These are phyloP conservation scores for Lanzia echinophila DNA, from an alignment of 2,329 filamentous ascomycete genomes.

Conservation along the genomic window DNA sequence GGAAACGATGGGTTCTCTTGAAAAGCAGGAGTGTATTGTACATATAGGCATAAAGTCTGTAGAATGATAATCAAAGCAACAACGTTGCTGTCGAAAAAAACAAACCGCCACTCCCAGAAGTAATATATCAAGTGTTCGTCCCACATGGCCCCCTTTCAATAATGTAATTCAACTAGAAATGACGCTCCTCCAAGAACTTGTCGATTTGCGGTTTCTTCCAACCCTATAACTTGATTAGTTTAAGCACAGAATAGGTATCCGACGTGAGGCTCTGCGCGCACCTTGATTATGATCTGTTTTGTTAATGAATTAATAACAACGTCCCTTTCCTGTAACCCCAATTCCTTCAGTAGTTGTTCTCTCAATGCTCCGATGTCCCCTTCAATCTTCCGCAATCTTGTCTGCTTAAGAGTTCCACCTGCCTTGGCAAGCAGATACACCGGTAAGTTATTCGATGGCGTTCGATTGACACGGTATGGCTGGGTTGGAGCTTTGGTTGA, in stretches of 20 bases:
- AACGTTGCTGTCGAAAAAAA: slow-evolving; percentile 15
- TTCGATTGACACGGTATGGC: slow-evolving; percentile 57
- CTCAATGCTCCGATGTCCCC: slow-evolving; percentile 62
- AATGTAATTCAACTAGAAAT: slow-evolving; percentile 23
- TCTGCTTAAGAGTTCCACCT: slow-evolving; percentile 69
- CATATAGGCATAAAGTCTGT: slow-evolving; percentile 21
- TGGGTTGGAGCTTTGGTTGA: slow-evolving; percentile 14
- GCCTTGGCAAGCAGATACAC: slow-evolving; percentile 70
- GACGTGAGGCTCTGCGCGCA: slow-evolving; percentile 30
- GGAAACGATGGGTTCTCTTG: slow-evolving; percentile 16
- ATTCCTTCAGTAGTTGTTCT: slow-evolving; percentile 51
- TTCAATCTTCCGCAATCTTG: slow-evolving; percentile 70
- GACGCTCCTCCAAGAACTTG: slow-evolving; percentile 39
- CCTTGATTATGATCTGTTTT: slow-evolving; percentile 69
- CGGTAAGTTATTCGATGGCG: slow-evolving; percentile 61
- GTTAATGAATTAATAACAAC: slow-evolving; percentile 50
- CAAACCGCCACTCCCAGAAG: background rate
- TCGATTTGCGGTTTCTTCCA: slow-evolving; percentile 42
- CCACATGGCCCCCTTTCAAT: background rate
- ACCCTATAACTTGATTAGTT: slow-evolving; percentile 32
- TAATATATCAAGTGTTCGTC: too few species aligned
- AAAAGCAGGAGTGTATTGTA: slow-evolving; percentile 19
- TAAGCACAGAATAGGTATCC: background rate
- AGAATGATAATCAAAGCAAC: slow-evolving; percentile 14
- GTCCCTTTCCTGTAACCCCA: slow-evolving; percentile 48